Evolutionary conservation across 2,329 filamentous ascomycete species (phyloP), one percentile per base, ranked within the genome.

Genomic region (Atkinsonella texensis): DNA sequence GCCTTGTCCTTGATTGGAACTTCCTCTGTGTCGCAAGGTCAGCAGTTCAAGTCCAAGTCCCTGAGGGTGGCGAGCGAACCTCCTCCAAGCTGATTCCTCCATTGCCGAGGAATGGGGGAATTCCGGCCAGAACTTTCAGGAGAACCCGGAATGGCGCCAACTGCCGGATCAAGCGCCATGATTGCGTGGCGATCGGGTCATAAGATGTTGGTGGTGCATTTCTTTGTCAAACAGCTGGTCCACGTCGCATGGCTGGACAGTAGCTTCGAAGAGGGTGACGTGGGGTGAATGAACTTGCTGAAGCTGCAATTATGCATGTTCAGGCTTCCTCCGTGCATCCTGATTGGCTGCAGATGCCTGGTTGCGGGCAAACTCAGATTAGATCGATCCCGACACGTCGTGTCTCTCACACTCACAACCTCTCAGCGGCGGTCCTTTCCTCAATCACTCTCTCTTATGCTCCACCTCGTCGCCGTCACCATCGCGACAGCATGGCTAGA

Each of bases 41-140:
- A 57, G 56, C 28, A 46, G 44, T 15, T 47, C 7, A 10, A n/a
- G n/a, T 20, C 12, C 44, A 38, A 10, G 12, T 33, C 9, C 44
- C 65, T 33, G 51, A 20, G 52, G 41, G 46, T 49, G 48, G 28
- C 32, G 31, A 23, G 48, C 79, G 65, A 77, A 94, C 89, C 86
- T 71, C 84, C 82, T 63, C 87, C 83, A 54, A 85, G 75, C 65
- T 84, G 84, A 67, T 83, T 84, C 68, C 86, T 85, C 79, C 85
- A 85, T 72, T 87, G 84, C 65, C 85, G 81, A 57, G 80, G 77
- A 41, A 81, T 81, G 57, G 85, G 88, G 65, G 87, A 88, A 57
- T 83, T 81, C 63, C 86, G 85, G 56, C 88, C 88, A 66, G 89
- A 93, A 76, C 85, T 90, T 65, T 87, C 81, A 62, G 89, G 89